These are phyloP conservation scores for Pseudopithomyces maydicus DNA, from an alignment of 2,329 filamentous ascomycete species.

Conservation along the genomic window DNA sequence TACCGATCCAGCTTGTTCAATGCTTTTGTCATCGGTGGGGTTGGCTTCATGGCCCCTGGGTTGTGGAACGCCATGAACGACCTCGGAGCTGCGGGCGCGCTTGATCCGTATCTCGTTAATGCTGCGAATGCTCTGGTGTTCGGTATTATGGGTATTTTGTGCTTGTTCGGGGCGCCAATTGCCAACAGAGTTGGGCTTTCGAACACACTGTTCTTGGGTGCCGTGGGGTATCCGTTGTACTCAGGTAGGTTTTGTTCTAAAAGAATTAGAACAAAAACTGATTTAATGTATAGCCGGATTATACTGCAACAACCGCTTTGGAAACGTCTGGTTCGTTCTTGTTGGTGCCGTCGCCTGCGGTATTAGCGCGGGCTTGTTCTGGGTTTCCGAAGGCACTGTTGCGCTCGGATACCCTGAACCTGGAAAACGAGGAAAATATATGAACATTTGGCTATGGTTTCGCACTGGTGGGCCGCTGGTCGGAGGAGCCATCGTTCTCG, in stretches of 20 bases:
- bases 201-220: constrained; percentile 53
- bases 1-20: constrained; percentile 44
- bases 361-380: constrained; percentile 20
- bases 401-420: constrained; percentile 16
- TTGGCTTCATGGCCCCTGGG: constrained; percentile 20
- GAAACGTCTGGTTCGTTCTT: constrained; percentile 59
- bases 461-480: constrained; percentile 56
- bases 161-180: constrained; percentile 55
- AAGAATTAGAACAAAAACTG: neutral
- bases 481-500: constrained; percentile 54
- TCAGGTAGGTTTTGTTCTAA: constrained; percentile 8
- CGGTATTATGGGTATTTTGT: constrained; percentile 53
- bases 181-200: constrained; percentile 56
- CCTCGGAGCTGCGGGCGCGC: constrained; percentile 20
- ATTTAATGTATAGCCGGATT: constrained; percentile 44
- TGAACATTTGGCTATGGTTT: constrained; percentile 58
- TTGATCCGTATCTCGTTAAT: constrained; percentile 20
- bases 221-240: constrained; percentile 57
- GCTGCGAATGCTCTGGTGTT: constrained; percentile 55
- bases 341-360: constrained; percentile 54
- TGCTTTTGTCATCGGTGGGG: constrained; percentile 19
- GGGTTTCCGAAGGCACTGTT: constrained; percentile 18
- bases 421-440: constrained; percentile 50
- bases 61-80: constrained; percentile 24
- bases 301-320: constrained; percentile 57